A percentile compares a stretch with the other conserved stretches of the same genome.
Conservation (phyloP, 371 early-diverging fungal species). For the Rozella allomycis region DNA sequence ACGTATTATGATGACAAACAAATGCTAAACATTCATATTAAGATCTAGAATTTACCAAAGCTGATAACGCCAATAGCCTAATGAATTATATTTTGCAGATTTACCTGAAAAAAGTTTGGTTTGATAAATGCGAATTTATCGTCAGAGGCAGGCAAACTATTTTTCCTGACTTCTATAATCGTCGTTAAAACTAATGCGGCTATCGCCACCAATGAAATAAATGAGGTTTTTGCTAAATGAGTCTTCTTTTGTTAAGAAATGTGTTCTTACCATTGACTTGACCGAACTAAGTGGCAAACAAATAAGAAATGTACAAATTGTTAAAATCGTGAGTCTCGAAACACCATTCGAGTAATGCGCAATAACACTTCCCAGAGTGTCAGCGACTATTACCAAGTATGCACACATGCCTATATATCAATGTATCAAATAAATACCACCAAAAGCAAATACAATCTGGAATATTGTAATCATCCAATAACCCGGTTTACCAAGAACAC, state of each 20-base stretch:
- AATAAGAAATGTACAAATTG: too few species aligned
- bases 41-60: conserved; percentile 1
- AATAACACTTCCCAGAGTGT: conserved; percentile 12
- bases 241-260: too few species aligned
- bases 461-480: conserved; percentile 8
- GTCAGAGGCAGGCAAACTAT: too few species aligned
- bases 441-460: conserved; percentile 15
- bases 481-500: conserved; percentile 7
- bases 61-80: conserved; percentile 14
- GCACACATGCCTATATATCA: conserved; percentile 7
- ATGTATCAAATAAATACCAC: conserved; percentile 4
- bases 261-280: too few species aligned
- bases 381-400: conserved; percentile 14
- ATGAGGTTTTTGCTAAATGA: conserved; percentile 12
- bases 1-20: conserved; percentile 17
- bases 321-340: too few species aligned
- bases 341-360: too few species aligned
- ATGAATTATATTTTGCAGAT: neutral
- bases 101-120: conserved; percentile 5
- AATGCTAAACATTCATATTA: conserved; percentile 6
- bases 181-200: too few species aligned
- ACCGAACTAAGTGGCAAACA: too few species aligned
- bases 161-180: too few species aligned
- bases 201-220: conserved; percentile 9
- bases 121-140: conserved; percentile 3